These are phyloP conservation scores for Ceratocystis diversiconidia DNA, from an alignment of 2,329 filamentous ascomycete genomes.

Conservation along the genomic window DNA sequence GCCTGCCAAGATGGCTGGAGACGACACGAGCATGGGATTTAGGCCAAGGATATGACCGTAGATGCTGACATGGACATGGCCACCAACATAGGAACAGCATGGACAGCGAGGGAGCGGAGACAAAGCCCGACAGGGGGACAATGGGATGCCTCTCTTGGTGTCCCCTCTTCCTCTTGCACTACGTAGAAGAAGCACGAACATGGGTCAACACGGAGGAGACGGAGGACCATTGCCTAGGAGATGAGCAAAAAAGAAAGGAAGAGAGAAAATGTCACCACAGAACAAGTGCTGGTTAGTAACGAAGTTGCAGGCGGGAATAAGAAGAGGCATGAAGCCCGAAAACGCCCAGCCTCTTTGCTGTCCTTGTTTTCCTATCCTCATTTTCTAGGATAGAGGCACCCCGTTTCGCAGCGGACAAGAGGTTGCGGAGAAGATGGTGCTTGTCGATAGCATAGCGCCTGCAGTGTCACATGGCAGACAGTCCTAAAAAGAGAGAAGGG, in stretches of 20 bases:
- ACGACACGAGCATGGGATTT: not conserved
- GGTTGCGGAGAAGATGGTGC: no score
- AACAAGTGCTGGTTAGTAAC: not conserved
- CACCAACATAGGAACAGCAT: not conserved
- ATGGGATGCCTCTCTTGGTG: conserved; percentile 2
- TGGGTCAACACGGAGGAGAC: not conserved
- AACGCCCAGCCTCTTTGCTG: no score
- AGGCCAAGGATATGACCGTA: not conserved
- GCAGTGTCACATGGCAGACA: no score
- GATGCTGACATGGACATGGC: not conserved
- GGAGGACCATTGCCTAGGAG: not conserved
- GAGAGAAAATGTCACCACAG: not conserved
- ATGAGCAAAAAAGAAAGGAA: not conserved
- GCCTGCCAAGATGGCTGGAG: not conserved
- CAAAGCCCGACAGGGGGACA: not conserved
- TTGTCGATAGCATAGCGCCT: no score
- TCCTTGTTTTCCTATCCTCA: no score
- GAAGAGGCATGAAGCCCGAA: no score
- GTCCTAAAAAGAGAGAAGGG: no score
- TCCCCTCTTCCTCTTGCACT: not conserved
- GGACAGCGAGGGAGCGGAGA: not conserved
- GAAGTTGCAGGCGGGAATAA: no score
- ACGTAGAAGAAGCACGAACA: not conserved
- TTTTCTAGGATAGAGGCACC: no score
- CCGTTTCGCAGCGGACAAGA: no score